Base-by-base conservation (phyloP, 805 yeast species). In the Barnettozyma pratensis region DNA sequence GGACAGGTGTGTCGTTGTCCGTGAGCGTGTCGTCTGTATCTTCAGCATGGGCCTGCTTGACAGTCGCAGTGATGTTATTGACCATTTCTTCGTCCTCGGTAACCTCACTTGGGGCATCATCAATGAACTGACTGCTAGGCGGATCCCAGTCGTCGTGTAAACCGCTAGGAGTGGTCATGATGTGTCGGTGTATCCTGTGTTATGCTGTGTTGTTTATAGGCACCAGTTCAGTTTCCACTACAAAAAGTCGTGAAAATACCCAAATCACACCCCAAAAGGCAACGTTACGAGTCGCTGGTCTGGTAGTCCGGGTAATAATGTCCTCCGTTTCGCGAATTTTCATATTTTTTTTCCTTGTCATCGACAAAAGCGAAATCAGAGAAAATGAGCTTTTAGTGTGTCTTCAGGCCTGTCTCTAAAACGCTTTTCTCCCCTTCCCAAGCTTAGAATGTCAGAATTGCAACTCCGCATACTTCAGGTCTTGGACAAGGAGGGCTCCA, bases 381-480 rank as follows among this genome's bases (percentile, higher is more conserved):
- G n/a, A n/a, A 19, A 19, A 19, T 19, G 19, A 19, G 19, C 19
- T 19, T 19, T 19, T 19, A 19, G 19, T 19, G 19, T 19, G 19
- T 26, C n/a, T 29, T 29, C 29, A 6, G 32, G 4, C 25, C 26
- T 34, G 12, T 36, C 19, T 30, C 10, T 36, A 8, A 19, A 27
- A 9, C 26, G 8, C 8, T 26, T 34, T 29, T 37, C 35, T 43
- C 37, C 35, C 37, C 40, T 19, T 19, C 19, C 19, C 19, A 19
- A 19, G 19, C 19, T 19, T 19, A 19, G 19, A 9, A 85, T 85
- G 92, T 80, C 90, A 44, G 86, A 81, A 50, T 69, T 86, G 53
- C 91, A 84, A 65, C 68, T 80, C 52, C 67, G 61, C 28, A 66
- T 90, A 47, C 77, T 90, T 58, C 75, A 85, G 66, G 75, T 75